Conservation (phyloP, 257 asterid genomes). For the Salvia miltiorrhiza region DNA sequence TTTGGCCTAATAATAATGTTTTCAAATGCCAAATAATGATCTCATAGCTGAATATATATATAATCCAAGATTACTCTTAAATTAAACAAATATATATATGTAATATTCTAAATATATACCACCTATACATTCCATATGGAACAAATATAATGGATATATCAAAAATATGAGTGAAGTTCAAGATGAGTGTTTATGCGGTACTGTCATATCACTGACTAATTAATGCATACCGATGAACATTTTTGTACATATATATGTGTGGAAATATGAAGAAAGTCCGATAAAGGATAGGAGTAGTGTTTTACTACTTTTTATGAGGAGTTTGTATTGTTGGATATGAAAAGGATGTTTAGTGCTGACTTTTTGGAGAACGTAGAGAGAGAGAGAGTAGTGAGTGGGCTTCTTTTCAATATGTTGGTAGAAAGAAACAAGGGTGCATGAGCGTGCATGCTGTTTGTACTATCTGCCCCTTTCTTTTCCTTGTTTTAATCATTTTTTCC, state of each 20-base stretch:
- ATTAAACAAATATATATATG: too few species aligned
- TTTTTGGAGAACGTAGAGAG: not conserved
- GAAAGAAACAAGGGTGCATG: constrained; percentile 30
- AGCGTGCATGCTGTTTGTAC: constrained; percentile 54
- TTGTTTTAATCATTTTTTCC: constrained; percentile 16
- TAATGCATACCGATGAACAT: not conserved
- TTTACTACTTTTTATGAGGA: not conserved
- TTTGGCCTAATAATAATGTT: not conserved
- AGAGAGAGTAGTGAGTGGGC: not conserved
- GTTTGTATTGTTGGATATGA: not conserved
- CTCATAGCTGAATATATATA: not conserved
- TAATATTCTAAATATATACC: too few species aligned
- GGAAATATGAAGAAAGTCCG: not conserved
- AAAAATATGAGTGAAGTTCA: too few species aligned
- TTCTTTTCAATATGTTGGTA: not conserved
- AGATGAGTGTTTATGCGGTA: not conserved
- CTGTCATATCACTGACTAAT: not conserved
- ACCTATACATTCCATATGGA: too few species aligned
- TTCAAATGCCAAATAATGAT: not conserved
- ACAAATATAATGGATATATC: too few species aligned
- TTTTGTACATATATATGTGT: not conserved
- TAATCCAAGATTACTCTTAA: too few species aligned
- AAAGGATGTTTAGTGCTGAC: constrained; percentile 10
- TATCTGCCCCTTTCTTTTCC: constrained; percentile 7
- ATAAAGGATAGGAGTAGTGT: not conserved